Conservation (phyloP, 495 filamentous ascomycete species). For the Penicillium paxilli region DNA sequence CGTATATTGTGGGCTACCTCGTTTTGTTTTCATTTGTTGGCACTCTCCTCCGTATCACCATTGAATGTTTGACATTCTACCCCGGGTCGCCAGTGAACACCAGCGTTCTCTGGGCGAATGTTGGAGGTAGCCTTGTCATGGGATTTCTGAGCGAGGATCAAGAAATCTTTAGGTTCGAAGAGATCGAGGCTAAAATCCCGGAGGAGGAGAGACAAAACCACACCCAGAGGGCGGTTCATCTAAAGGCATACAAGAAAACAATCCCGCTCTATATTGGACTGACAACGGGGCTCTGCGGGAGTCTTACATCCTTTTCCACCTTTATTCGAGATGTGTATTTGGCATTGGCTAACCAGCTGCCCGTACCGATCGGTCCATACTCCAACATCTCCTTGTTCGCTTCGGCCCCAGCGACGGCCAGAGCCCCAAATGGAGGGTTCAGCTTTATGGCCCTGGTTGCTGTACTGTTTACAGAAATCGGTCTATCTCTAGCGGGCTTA, state of each 20-base stretch:
- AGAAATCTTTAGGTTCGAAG: constrained; percentile 58
- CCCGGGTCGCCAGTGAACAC: constrained; percentile 60
- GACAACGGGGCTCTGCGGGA: constrained; percentile 82
- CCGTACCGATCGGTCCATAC: constrained; percentile 31
- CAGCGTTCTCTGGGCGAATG: constrained; percentile 81
- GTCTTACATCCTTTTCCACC: constrained; percentile 78
- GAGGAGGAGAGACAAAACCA: neutral
- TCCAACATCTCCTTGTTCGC: constrained; percentile 18
- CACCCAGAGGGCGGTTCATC: constrained; percentile 12
- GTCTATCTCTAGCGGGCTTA: constrained; percentile 55
- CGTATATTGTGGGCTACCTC: constrained; percentile 4
- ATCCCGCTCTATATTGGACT: constrained; percentile 82
- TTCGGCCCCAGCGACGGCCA: constrained; percentile 38
- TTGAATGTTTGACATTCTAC: constrained; percentile 7
- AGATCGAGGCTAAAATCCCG: neutral
- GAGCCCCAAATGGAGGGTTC: constrained; percentile 59
- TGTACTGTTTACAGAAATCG: constrained; percentile 63
- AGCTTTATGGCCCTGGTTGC: constrained; percentile 69
- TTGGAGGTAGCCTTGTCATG: constrained; percentile 75
- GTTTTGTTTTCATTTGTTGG: constrained; percentile 5
- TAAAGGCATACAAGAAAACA: constrained; percentile 61
- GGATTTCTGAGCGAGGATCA: constrained; percentile 82
- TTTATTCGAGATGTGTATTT: constrained; percentile 77
- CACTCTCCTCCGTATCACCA: constrained; percentile 1
- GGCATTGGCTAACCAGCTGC: constrained; percentile 65